Conservation (phyloP, 345 rosid genomes). For the Abelmoschus esculentus region DNA sequence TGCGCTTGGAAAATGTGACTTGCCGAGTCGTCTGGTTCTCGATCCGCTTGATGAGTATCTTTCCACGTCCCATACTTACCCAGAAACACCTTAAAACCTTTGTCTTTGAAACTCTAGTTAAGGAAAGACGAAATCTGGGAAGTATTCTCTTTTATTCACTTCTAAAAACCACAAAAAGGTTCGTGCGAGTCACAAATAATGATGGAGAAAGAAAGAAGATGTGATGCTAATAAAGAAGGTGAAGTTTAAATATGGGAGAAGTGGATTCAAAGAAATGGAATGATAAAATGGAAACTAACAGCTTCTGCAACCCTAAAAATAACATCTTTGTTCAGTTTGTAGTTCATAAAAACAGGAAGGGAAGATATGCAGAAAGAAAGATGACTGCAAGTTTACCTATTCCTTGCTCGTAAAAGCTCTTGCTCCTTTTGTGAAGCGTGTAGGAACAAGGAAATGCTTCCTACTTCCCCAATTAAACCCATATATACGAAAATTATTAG, state of each 20-base stretch:
- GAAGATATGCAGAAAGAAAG: not conserved
- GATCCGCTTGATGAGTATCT: conserved; percentile 20
- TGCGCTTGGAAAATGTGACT: conserved; percentile 17
- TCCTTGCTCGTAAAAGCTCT: conserved; percentile 6
- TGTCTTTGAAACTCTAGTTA: conserved; percentile 1
- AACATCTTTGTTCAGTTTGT: conserved; percentile 1
- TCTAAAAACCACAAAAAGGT: conserved; percentile 9
- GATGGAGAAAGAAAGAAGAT: not conserved
- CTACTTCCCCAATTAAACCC: not conserved
- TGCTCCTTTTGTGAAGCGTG: conserved; percentile 8
- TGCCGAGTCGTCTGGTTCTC: conserved; percentile 22
- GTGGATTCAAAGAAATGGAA: not conserved
- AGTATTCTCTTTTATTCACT: conserved; percentile 10
- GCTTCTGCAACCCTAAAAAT: conserved; percentile 17
- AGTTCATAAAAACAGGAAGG: not conserved
- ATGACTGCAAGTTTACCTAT: not conserved
- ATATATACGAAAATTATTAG: too few relatives aligned
- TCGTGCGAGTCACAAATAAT: not conserved
- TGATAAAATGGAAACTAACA: conserved; percentile 10
- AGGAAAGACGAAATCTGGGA: conserved; percentile 7
- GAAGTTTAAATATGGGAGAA: conserved; percentile 4
- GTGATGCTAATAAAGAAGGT: not conserved
- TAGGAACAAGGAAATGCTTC: conserved; percentile 4
- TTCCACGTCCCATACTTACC: conserved; percentile 18
- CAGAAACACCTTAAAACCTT: not conserved